Percentiles rank a stretch among this genome's conserved stretches.
Conservation (phyloP, 2,329 filamentous ascomycete genomes). For the Monilinia polystroma region DNA sequence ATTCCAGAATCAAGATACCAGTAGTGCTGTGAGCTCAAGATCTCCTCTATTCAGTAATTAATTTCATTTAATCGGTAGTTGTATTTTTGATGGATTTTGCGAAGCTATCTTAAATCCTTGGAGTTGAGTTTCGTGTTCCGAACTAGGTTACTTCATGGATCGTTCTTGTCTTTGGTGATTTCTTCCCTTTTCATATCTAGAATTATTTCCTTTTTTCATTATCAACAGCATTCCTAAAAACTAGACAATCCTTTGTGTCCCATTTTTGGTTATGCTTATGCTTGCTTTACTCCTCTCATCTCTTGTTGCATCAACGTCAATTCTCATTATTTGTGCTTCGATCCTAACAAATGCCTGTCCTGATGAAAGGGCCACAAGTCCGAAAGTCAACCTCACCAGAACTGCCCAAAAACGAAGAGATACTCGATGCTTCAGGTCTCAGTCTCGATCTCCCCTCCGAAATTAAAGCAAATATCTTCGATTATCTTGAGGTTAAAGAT, state of each 20-base stretch:
- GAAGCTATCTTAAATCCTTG: too few relatives aligned
- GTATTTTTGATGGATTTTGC: neutral
- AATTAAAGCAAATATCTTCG: conserved; percentile 14
- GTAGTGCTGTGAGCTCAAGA: conserved; percentile 2
- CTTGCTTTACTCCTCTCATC: conserved; percentile 2
- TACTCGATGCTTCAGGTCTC: neutral
- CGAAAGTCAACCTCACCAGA: conserved; percentile 1
- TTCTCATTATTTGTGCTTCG: conserved; percentile 12
- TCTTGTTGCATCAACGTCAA: neutral
- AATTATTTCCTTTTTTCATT: neutral
- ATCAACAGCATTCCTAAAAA: neutral
- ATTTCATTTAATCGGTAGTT: neutral
- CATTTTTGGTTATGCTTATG: neutral
- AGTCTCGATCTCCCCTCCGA: conserved; percentile 4
- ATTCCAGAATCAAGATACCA: neutral
- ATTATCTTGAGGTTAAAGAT: conserved; percentile 9
- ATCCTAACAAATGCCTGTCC: conserved; percentile 15
- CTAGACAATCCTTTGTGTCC: neutral
- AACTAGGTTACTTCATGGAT: neutral
- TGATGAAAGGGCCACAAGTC: neutral
- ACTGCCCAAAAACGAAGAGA: neutral
- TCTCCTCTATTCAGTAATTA: neutral
- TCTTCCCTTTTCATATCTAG: neutral
- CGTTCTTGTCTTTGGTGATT: neutral
- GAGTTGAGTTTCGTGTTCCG: neutral